Base-by-base conservation (phyloP, 306 rosid genomes). In the Delonix regia region DNA sequence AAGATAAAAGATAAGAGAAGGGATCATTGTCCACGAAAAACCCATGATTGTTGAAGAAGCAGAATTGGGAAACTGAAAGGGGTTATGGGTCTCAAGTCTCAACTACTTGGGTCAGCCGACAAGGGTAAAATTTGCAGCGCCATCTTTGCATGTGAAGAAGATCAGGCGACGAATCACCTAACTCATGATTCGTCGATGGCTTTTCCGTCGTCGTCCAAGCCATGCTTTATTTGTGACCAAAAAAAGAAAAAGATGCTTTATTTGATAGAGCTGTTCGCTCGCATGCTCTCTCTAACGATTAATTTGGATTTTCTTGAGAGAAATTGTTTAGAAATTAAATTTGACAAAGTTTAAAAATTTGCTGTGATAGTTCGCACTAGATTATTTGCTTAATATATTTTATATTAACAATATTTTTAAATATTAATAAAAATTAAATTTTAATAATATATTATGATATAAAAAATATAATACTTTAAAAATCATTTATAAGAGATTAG, bases 11-110 rank as follows among this genome's bases (percentile, higher is more conserved):
- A 72, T 19, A 4, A 85, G 34, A 52, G 78, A 25, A 53, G 83
- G 30, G 51, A 79, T 74, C 0, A 57, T 38, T 12, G 33, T 5
- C 3, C 77, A 16, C 6, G 82, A 53, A 81, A 73, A 69, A 80
- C 59, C 88, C 96, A 90, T 88, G 71, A n/a, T n/a, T n/a, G 69
- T 55, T 15, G 33, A 76, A 34, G 47, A 62, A 25, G 60, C 47
- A 57, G 76, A 83, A 82, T 59, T 72, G 65, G 36, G 30, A 39
- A 45, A 18, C 16, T 12, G 18, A 7, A 30, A 30, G 30, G 18
- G 15, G 10, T 16, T 71, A 52, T 21, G 34, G 33, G 19, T 13
- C 9, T 49, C 7, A 1, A 22, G 16, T 33, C 69, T 34, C 48
- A 2, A 13, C 44, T 18, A 1, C n/a, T 39, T 25, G 47, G 47